Evolutionary conservation across 2,329 filamentous ascomycete species (phyloP).

Genomic region (Cladophialophora immunda): DNA sequence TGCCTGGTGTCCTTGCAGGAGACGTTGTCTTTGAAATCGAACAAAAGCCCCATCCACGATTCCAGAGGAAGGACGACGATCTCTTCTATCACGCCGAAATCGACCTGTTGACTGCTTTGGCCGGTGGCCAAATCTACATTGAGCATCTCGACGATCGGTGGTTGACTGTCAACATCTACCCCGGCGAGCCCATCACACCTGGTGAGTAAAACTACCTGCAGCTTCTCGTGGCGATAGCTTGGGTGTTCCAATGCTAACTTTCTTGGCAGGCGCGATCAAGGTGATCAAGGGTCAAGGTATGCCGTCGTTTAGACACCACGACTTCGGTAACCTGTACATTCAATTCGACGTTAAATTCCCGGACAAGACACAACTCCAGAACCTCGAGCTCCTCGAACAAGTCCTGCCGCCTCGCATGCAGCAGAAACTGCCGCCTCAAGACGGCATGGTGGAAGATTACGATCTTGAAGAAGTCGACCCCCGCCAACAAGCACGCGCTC

Average conservation of each 20-base stretch:
- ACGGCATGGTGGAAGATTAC: constrained; percentile 91
- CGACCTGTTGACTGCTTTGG: constrained; percentile 92
- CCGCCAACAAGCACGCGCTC: constrained; percentile 70
- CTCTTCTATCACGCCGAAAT: constrained; percentile 95
- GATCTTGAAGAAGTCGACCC: constrained; percentile 85
- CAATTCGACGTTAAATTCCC: constrained; percentile 99
- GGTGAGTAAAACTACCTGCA: constrained; percentile 64
- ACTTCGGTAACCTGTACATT: constrained; percentile 94
- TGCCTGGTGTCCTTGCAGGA: constrained; percentile 89
- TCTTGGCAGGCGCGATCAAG: constrained; percentile 78
- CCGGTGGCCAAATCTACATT: constrained; percentile 87
- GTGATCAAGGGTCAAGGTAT: constrained; percentile 96
- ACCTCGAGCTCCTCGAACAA: constrained; percentile 80
- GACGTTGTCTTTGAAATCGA: constrained; percentile 99
- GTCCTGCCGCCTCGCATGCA: constrained; percentile 79
- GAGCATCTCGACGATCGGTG: constrained; percentile 98
- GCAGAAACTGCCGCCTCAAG: constrained; percentile 73
- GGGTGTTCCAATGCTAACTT: constrained; percentile 21
- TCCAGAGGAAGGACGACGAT: constrained; percentile 96
- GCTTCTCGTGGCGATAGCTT: background rate
- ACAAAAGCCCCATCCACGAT: constrained; percentile 96
- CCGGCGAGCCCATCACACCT: constrained; percentile 92
- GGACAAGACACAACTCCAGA: constrained; percentile 72
- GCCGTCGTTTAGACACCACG: constrained; percentile 94
- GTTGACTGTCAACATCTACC: constrained; percentile 90